Conservation (phyloP, 2,329 filamentous ascomycete genomes). For the Knufia fluminis region DNA sequence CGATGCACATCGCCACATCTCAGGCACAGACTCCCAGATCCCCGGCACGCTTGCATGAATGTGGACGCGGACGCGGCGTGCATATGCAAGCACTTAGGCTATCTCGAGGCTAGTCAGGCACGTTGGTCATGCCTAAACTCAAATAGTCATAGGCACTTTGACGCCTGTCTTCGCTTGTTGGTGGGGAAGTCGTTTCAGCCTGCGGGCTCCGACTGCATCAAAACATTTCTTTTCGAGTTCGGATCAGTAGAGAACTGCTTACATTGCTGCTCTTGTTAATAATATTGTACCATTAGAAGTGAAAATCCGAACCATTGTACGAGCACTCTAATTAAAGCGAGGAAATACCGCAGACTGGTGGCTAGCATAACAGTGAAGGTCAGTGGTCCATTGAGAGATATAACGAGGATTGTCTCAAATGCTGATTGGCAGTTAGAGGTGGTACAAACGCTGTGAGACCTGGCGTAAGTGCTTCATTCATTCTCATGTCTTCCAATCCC, state of each 20-base stretch:
- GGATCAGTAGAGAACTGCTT: not conserved
- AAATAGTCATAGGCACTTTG: not conserved
- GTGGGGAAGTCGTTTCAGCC: constrained; percentile 2
- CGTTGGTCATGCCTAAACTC: not conserved
- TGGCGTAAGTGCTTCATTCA: not conserved
- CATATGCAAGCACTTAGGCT: constrained; percentile 6
- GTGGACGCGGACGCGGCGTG: constrained; percentile 1
- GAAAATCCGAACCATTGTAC: not conserved
- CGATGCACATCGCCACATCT: not conserved
- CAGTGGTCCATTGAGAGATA: not conserved
- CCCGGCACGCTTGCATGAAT: not conserved
- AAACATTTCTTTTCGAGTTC: not conserved
- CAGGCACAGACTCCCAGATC: not conserved
- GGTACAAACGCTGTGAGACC: not conserved
- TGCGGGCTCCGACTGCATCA: constrained; percentile 1
- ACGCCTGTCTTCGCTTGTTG: not conserved
- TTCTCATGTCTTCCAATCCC: not conserved
- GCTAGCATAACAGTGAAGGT: not conserved
- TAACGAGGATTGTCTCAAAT: not conserved
- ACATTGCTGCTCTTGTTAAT: not conserved
- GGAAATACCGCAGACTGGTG: not conserved
- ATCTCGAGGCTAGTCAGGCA: not conserved
- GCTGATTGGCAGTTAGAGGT: constrained; percentile 6
- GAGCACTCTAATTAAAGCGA: not conserved
- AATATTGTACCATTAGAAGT: not conserved